Base-by-base conservation (phyloP, 2,329 filamentous ascomycete species). In the Monilinia vaccinii-corymbosi region DNA sequence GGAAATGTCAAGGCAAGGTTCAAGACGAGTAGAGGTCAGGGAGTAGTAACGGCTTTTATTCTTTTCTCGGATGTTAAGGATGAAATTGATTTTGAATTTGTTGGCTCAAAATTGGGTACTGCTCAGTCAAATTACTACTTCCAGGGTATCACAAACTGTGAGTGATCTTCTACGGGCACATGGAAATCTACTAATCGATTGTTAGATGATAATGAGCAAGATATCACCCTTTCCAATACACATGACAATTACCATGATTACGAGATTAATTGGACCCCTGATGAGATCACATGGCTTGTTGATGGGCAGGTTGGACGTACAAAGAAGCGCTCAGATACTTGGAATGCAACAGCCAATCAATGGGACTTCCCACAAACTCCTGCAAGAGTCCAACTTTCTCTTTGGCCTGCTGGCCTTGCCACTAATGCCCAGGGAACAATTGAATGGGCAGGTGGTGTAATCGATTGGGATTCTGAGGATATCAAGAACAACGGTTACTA, bases 41-140 rank as follows among this genome's bases (percentile, higher is more conserved):
- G 94, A 79, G 94, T 99, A 25, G 88, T 99, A n/a, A 95, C 91
- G 2, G 93, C 91, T 34, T 99, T 99, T 73, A 99, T 99, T 73
- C 79, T 97, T 71, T 84, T 97, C 74, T 92, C 89, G 40, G 93
- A 97, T 70, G 88, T 95, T 71, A 96, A 97, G 80, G 94, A 99
- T 71, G 94, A 99, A 75, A 96, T 99, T 70, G 94, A 99, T 77
- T 97, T 91, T 73, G 94, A 99, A 74, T 97, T 88, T 73, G 82
- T 99, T 58, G 94, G 94, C 66, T 82, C 82, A 48, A 89, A 97
- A 70, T 78, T 96, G 63, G 71, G 78, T 50, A 82, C 81, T 64
- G 89, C 88, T 21, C 92, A 99, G 78, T 94, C 91, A 72, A 99
- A 99, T 78, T 99, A 86, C 79, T 99, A 97, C 77, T 97, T 88